A percentile compares a stretch with the other conserved stretches of the same genome.
Conservation (phyloP, 345 rosid genomes). For the Anacardium occidentale region DNA sequence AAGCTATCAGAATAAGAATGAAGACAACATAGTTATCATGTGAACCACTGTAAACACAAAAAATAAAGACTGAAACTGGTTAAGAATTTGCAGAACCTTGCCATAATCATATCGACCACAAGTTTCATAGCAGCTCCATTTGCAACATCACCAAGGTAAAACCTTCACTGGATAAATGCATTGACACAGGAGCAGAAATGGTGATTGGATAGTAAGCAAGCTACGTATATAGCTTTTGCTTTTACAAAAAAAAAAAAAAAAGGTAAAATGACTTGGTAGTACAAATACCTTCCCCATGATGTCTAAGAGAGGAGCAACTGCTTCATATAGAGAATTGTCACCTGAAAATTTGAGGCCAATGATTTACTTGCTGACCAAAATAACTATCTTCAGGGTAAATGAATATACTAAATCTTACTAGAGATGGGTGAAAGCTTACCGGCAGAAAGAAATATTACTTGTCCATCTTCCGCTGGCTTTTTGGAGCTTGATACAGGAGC, state of each 20-base stretch:
- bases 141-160: conserved; percentile 88
- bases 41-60: conserved; percentile 8
- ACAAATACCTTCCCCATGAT: conserved; percentile 83
- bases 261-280: neutral
- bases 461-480: conserved; percentile 93
- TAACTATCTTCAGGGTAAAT: neutral
- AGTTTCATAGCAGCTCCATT: conserved; percentile 98
- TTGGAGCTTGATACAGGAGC: conserved; percentile 98
- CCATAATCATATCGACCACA: conserved; percentile 96
- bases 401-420: neutral
- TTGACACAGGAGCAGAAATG: conserved; percentile 9
- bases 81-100: conserved; percentile 52
- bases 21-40: conserved; percentile 16
- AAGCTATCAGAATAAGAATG: conserved; percentile 16
- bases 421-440: conserved; percentile 37
- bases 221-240: conserved; percentile 1
- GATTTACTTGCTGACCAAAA: conserved; percentile 23
- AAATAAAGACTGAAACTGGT: neutral
- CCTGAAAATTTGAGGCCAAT: conserved; percentile 50
- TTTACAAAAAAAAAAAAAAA: neutral
- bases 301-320: conserved; percentile 69
- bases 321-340: conserved; percentile 67
- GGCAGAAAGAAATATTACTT: conserved; percentile 84
- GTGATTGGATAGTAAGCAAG: neutral
- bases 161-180: conserved; percentile 68